Evolutionary conservation across 2,329 filamentous ascomycete genomes (phyloP), one percentile per base, ranked within the genome.

Genomic region (Colletotrichum sp.): DNA sequence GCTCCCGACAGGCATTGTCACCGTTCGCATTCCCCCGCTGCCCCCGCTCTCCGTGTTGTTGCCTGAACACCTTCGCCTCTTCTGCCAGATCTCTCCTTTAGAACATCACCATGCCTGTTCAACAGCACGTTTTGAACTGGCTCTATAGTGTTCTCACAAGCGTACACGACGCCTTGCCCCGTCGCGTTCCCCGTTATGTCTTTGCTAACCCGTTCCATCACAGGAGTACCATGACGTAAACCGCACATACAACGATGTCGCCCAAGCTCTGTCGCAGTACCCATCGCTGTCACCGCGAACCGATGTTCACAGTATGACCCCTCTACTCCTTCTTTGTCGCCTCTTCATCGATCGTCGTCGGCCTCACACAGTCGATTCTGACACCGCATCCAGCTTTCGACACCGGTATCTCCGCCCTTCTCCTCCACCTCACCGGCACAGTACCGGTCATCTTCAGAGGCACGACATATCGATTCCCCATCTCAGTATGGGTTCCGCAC

Each of bases 191-290:
- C 39, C 15, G 10, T 9, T 34, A 28, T 43, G 32, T 13, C 27
- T 16, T 10, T n/a, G 74, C 73, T 69, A 25, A 76, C 72, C 56
- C 55, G 66, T n/a, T 69, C 65, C 61, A 61, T 70, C 34, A 28
- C 84, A 98, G 95, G 95, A 98, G 90, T 98, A 99, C 83, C 93
- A 93, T 84, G 95, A 98, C 87, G 94, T 97, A 75, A 97, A 96
- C 82, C 94, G 96, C 77, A 95, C 96, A 70, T 98, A 98, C 87
- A 94, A 94, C 83, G 96, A 98, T 85, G 93, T 97, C 79, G 96
- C 95, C 77, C 94, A 95, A 82, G 92, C 93, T 32, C 91, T 99
- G 69, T 91, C 94, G 36, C 91, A 94, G 79, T 95, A 96, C 82
- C 92, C 95, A 9, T 94, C 95, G 3, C 89, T 99, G 27, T 91